phyloP scores from a whole-genome alignment of 1,139 yeast species.

The Pichia sp. region DNA sequence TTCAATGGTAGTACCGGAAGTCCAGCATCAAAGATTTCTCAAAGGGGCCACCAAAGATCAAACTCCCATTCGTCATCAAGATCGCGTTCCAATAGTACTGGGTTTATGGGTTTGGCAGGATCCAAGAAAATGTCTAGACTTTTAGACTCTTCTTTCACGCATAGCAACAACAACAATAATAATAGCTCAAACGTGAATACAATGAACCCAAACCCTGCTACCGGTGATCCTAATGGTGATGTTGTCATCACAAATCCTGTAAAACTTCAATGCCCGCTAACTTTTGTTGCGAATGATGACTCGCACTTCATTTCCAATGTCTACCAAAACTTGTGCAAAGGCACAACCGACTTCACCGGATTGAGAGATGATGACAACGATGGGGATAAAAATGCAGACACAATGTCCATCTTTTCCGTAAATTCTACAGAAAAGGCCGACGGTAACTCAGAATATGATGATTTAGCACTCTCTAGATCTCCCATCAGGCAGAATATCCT shows the following conservation, averaged over 20 bases:
- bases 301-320: conserved; percentile 20
- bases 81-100: background rate
- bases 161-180: conserved; percentile 1
- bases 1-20: background rate
- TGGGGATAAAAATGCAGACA: conserved; percentile 14
- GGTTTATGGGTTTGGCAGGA: conserved; percentile 10
- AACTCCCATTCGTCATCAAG: background rate
- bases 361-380: conserved; percentile 14
- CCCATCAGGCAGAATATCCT: no score
- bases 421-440: conserved; percentile 17
- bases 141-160: conserved; percentile 10
- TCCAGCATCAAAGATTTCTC: conserved; percentile 1
- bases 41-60: background rate
- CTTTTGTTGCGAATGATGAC: conserved; percentile 27
- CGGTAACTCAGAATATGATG: conserved; percentile 6
- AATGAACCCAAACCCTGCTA: no score
- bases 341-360: conserved; percentile 19
- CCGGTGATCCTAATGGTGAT: conserved; percentile 17
- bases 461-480: conserved; percentile 6
- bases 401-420: conserved; percentile 23
- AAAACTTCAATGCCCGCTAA: conserved; percentile 28
- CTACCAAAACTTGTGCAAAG: conserved; percentile 21
- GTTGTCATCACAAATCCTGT: conserved; percentile 29
- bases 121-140: conserved; percentile 16
- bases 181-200: background rate